Evolutionary conservation across 495 filamentous ascomycete species (phyloP).

Genomic region (Penicillium egyptiacum): DNA sequence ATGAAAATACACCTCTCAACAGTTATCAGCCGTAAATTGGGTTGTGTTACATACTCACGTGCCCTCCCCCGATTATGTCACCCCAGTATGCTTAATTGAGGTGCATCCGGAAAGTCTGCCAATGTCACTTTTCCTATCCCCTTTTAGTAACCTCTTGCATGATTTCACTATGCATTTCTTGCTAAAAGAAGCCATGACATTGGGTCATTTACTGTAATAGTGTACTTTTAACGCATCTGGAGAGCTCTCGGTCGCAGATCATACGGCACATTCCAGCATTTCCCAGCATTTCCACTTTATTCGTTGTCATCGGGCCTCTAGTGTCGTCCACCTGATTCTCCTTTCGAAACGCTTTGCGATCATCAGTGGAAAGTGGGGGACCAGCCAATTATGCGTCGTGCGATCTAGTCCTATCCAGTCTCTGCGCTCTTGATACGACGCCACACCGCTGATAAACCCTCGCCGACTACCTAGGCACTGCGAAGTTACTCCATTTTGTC

Average conservation of each 20-base stretch:
- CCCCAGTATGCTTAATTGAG: neutral
- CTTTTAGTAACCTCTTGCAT: neutral
- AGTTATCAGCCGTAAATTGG: neutral
- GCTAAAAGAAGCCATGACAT: neutral
- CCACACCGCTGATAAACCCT: conserved; percentile 23
- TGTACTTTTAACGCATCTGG: neutral
- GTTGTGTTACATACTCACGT: conserved; percentile 4
- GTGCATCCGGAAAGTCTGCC: neutral
- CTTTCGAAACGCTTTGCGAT: conserved; percentile 4
- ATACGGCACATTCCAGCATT: conserved; percentile 8
- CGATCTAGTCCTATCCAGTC: conserved; percentile 28
- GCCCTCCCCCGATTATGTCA: conserved; percentile 8
- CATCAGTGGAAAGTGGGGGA: conserved; percentile 21
- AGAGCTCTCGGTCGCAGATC: conserved; percentile 20
- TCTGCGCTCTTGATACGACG: conserved; percentile 22
- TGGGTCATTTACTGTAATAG: conserved; percentile 10
- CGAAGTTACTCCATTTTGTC: neutral
- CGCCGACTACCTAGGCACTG: neutral
- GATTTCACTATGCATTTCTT: conserved; percentile 6
- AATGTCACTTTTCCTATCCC: neutral
- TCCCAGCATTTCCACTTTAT: neutral
- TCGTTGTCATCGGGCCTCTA: conserved; percentile 11
- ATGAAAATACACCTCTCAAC: neutral
- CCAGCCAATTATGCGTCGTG: conserved; percentile 32
- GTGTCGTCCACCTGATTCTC: conserved; percentile 9